Evolutionary conservation across 164 flowering plant species (phyloP), one percentile per base, ranked within the genome.

Genomic region (Vitis labrusca): DNA sequence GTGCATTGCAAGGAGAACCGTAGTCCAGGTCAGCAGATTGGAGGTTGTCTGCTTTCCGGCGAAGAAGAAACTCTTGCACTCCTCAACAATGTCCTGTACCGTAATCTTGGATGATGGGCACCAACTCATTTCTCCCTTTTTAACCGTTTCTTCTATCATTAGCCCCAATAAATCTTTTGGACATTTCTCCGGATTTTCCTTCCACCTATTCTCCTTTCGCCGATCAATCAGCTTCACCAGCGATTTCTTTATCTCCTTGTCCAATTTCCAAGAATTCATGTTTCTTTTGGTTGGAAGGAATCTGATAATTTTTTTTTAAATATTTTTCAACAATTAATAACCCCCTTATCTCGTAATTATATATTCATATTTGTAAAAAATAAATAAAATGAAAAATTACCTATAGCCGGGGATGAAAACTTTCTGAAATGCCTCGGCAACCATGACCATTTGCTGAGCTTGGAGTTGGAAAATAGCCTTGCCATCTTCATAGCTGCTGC

Each of bases 31-130:
- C 85, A 95, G 88, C 91, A 95, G 66, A 72, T 89, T 93, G 55
- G 99, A 85, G 49, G 97, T 93, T 50, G 99, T 91, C 71, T 91
- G 95, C 69, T 95, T 90, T 29, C 99, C 97, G 59, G 99, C 99
- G 48, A 95, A 95, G 87, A 93, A 91, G 74, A 95, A 93, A 65
- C 85, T 87, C 84, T 95, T 95, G 86, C 99, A 95, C 79, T 95
- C 99, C 72, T 93, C 98, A 0, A 90, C 88, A 2, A 93, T 93
- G 86, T 95, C 99, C 19, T 84, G 52, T 5, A 80, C 82, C 0
- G 91, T 88, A 50, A 93, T 77, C 8, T 64, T 70, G 17, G 78
- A 61, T 11, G 80, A 5, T 16, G 77, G 27, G 44, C 44, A 37
- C 44, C 44, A 37, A 37, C 44, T 23, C 27, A 23, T 23, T 23